Percentiles rank a stretch among this genome's conserved stretches.
phyloP scores from a whole-genome alignment of 176 grass and related monocot genomes.

The Aegilops tauschii region DNA sequence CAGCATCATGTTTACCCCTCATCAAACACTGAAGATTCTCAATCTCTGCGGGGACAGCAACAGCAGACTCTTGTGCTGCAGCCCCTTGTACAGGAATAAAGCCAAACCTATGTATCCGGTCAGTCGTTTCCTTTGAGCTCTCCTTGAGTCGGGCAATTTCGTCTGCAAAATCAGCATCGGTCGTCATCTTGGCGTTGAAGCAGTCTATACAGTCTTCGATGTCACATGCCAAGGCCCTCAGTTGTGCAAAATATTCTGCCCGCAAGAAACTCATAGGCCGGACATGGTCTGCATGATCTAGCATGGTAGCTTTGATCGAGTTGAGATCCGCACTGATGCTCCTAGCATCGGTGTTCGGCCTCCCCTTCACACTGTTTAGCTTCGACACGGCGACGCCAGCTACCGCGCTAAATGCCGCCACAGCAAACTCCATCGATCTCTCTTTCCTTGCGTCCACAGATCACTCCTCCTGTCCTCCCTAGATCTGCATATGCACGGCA shows the following conservation, averaged over 20 bases:
- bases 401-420: not conserved
- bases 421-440: not conserved
- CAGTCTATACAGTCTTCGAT: not conserved
- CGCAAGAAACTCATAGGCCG: too few species aligned
- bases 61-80: not conserved
- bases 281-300: too few species aligned
- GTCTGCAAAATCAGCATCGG: not conserved
- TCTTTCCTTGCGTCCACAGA: not conserved
- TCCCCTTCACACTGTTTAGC: not conserved
- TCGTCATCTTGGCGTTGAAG: not conserved
- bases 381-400: not conserved
- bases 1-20: not conserved
- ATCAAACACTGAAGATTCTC: not conserved
- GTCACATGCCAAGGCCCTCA: not conserved
- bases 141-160: not conserved
- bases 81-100: too few species aligned
- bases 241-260: not conserved
- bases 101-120: too few species aligned
- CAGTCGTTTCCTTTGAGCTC: not conserved
- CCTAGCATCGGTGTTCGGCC: not conserved
- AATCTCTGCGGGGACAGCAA: not conserved
- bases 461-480: not conserved
- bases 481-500: too few species aligned
- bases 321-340: not conserved
- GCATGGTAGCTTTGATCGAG: not conserved